Conservation (phyloP, 805 yeast genomes). For the Naumovozyma castellii region DNA sequence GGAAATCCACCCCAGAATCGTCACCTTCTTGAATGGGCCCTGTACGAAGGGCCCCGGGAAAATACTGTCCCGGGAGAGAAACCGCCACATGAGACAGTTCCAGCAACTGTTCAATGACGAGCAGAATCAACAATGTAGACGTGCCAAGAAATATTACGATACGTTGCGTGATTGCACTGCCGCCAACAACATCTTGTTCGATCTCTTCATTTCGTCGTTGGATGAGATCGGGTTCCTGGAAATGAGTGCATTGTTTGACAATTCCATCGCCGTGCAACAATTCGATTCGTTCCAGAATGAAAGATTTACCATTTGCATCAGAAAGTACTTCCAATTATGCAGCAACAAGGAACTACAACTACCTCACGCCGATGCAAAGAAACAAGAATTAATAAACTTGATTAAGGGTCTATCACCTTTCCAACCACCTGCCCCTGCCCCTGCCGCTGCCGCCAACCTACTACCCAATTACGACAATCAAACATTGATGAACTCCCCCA, state of each 20-base stretch:
- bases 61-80: slow-evolving; percentile 10
- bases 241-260: slow-evolving; percentile 8
- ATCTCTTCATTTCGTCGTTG: slow-evolving; percentile 11
- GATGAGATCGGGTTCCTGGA: slow-evolving; percentile 19
- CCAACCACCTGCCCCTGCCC: too few species aligned
- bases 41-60: slow-evolving; percentile 21
- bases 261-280: slow-evolving; percentile 6
- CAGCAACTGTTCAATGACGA: background rate
- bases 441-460: too few species aligned
- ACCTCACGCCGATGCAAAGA: too few species aligned
- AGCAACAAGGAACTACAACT: background rate
- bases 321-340: slow-evolving; percentile 1
- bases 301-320: slow-evolving; percentile 4
- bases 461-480: too few species aligned
- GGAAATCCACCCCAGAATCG: slow-evolving; percentile 1
- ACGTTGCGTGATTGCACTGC: slow-evolving; percentile 1
- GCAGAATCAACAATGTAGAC: slow-evolving; percentile 1
- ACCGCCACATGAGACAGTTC: slow-evolving; percentile 13
- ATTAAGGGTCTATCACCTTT: too few species aligned
- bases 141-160: slow-evolving; percentile 8
- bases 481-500: slow-evolving; percentile 11
- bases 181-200: slow-evolving; percentile 1
- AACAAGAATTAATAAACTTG: too few species aligned
- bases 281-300: slow-evolving; percentile 12
- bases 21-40: slow-evolving; percentile 15